A percentile compares a stretch with the other conserved stretches of the same genome.
phyloP scores from a whole-genome alignment of 805 yeast species.

The Metschnikowia shivogae region DNA sequence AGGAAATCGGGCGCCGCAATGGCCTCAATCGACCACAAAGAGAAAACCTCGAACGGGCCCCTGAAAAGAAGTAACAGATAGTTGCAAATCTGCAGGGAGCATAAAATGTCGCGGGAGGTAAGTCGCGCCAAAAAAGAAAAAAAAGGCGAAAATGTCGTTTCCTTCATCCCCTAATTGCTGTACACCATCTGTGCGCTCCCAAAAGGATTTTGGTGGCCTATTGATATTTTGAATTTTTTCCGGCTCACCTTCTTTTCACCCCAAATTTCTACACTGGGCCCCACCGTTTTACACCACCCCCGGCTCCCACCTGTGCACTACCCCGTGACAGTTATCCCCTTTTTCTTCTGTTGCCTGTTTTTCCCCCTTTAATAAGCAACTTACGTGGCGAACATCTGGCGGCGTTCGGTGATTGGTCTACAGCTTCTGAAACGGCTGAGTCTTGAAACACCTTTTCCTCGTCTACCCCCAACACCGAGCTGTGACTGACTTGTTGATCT shows the following conservation, averaged over 20 bases:
- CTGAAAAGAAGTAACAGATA: constrained; percentile 1
- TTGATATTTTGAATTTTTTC: constrained; percentile 8
- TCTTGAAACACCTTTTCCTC: neutral
- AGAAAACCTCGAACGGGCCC: neutral
- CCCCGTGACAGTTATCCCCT: constrained; percentile 2
- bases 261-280: constrained; percentile 7
- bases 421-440: neutral
- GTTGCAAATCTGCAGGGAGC: constrained; percentile 6
- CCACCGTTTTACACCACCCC: constrained; percentile 5
- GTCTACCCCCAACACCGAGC: neutral
- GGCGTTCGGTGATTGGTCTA: constrained; percentile 6
- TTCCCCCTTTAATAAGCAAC: constrained; percentile 8
- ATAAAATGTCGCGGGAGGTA: constrained; percentile 4
- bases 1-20: too few species aligned
- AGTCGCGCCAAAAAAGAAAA: constrained; percentile 7
- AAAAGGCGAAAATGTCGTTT: constrained; percentile 18
- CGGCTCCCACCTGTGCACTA: constrained; percentile 3
- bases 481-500: neutral
- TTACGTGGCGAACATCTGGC: constrained; percentile 6
- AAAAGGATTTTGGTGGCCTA: constrained; percentile 10
- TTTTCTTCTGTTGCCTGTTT: constrained; percentile 6
- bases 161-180: constrained; percentile 21
- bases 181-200: constrained; percentile 18
- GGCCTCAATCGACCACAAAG: too few species aligned
- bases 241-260: constrained; percentile 11